Evolutionary conservation across 257 asterid species (phyloP), one percentile per base, ranked within the genome.

Genomic region (Przewalskia tangutica): DNA sequence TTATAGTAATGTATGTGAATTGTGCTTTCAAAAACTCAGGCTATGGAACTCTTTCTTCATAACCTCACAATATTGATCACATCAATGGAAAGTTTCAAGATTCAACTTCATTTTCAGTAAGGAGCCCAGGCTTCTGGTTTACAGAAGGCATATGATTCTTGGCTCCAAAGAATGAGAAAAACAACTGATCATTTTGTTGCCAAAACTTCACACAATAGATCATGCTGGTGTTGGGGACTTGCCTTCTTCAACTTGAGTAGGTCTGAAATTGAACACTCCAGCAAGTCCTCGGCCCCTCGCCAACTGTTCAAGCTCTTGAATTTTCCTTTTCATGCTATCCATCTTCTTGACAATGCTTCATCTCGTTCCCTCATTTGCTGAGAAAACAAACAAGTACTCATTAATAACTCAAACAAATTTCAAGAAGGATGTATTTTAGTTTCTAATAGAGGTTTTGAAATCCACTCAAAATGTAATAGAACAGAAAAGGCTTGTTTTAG

Each of bases 221-320:
- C 84, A 83, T 5, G 82, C 71, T 34, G 83, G 81, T 50, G 82
- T 58, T 1, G 67, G 76, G 7, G 83, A 68, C 80, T 85, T 87
- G 82, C 77, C 85, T 64, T 83, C 86, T 63, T 87, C 84, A 36
- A 81, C 62, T 0, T 73, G 86, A 63, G 84, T 73, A 36, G 84
- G 58, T 77, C 85, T 87, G 56, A 84, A 83, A 56, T 73, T 80
- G 84, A 89, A 84, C 64, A 86, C 82, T 53, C 91, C 90, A 51
- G 88, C 63, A 23, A 89, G 90, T 58, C 91, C 90, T 34, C 86
- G 85, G 58, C 88, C 88, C 82, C 82, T 86, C 11, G 90, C 91
- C 18, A 85, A 83, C 81, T 84, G 88, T 42, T 89, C 91, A 59
- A 89, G 73, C 82, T 89, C 91, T 81, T 87, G 82, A 65, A 89